Evolutionary conservation across 1,139 yeast genomes (phyloP).

Genomic region (Suhomyces ambrosiae): DNA sequence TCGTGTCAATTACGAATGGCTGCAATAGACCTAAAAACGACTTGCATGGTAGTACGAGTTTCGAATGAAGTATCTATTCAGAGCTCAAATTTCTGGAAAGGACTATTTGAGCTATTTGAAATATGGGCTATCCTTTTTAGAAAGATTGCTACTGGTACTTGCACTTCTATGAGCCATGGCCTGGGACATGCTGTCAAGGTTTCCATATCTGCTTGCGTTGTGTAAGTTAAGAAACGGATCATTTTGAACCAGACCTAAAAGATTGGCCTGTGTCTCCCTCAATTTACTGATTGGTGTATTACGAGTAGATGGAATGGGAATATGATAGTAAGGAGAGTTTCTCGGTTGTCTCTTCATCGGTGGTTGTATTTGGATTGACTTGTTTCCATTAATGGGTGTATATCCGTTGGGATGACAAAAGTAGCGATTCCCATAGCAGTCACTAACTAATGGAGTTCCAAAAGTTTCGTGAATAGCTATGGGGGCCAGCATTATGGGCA

Average conservation of each 20-base stretch:
- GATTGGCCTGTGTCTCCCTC: constrained; percentile 25
- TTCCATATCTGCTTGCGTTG: constrained; percentile 31
- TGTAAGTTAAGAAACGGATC: constrained; percentile 19
- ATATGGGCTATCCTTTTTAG: neutral
- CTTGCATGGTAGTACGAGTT: no score
- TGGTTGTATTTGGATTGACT: neutral
- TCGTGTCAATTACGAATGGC: neutral
- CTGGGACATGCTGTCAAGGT: constrained; percentile 26
- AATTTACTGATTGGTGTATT: constrained; percentile 23
- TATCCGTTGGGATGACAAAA: neutral
- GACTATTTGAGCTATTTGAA: no score
- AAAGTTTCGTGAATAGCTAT: neutral
- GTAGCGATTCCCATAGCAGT: neutral
- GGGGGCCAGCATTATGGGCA: no score
- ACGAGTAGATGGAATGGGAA: constrained; percentile 19
- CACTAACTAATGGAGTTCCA: neutral
- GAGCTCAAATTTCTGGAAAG: no score
- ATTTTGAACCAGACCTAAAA: constrained; percentile 28
- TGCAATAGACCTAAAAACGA: no score
- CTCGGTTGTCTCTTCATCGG: neutral
- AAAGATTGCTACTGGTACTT: neutral
- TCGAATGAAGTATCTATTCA: no score
- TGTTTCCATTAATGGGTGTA: neutral
- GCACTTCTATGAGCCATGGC: constrained; percentile 19
- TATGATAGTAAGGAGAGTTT: constrained; percentile 16